A percentile compares a stretch with the other conserved stretches of the same genome.
These are phyloP conservation scores for Bathelium albidoporum DNA, from an alignment of 495 filamentous ascomycete genomes.

Conservation along the genomic window DNA sequence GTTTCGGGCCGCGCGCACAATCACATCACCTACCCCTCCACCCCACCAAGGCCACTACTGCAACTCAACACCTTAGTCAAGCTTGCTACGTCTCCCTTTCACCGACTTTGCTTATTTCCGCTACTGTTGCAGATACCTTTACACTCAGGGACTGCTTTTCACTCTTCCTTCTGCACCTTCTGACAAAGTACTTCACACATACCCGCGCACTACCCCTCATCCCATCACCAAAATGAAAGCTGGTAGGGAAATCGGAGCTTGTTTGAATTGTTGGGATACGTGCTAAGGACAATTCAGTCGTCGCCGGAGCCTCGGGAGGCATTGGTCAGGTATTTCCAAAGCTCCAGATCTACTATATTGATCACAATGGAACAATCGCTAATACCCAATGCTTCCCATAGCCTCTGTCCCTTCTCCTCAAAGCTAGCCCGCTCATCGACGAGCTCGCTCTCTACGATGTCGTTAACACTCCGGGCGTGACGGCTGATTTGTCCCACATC, in stretches of 20 bases:
- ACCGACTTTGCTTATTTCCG: neutral
- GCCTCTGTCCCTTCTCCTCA: constrained; percentile 93
- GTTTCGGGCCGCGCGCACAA: too few relatives aligned
- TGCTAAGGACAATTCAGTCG: constrained; percentile 46
- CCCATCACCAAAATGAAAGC: constrained; percentile 2
- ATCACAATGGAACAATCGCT: neutral
- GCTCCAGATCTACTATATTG: neutral
- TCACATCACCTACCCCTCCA: too few relatives aligned
- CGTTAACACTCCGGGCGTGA: constrained; percentile 93
- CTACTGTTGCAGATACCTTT: neutral
- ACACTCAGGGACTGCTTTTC: neutral
- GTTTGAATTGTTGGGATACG: neutral
- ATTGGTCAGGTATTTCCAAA: constrained; percentile 74
- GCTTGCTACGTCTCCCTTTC: neutral
- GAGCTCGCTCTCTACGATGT: constrained; percentile 97
- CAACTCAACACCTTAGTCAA: neutral
- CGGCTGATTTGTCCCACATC: constrained; percentile 94
- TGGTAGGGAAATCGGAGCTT: neutral
- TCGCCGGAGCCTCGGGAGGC: constrained; percentile 93
- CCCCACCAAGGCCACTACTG: neutral
- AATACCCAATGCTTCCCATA: constrained; percentile 28
- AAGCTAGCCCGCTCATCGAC: constrained; percentile 72
- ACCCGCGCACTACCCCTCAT: neutral
- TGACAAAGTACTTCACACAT: neutral
- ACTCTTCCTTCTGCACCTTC: neutral